Conservation (phyloP, 441 rosid species). For the Capsella rubella region DNA sequence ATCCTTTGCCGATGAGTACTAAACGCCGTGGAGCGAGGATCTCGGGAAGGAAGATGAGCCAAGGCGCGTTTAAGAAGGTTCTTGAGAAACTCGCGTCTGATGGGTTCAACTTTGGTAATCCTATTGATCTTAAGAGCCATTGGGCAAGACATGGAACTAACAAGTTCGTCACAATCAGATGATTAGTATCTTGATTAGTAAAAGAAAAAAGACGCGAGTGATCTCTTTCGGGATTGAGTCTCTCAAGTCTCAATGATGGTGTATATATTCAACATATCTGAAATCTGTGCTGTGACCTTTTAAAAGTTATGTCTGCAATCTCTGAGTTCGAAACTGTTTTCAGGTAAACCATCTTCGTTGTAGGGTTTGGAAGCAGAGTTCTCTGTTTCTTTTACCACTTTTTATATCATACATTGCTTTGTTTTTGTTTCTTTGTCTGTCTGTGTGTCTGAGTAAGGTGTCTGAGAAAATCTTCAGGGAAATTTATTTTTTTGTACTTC, state of each 20-base stretch:
- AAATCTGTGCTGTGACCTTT: conserved; percentile 17
- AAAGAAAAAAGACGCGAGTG: conserved; percentile 1
- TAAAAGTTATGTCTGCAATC: conserved; percentile 16
- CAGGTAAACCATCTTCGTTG: conserved; percentile 23
- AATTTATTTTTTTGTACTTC: conserved; percentile 13
- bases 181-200: conserved; percentile 45
- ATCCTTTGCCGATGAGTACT: conserved; percentile 97
- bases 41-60: conserved; percentile 99
- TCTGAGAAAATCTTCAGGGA: conserved; percentile 24
- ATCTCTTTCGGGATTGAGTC: conserved; percentile 26
- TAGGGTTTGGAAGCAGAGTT: conserved; percentile 34
- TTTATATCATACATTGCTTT: conserved; percentile 24
- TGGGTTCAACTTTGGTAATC: conserved; percentile 48
- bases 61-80: conserved; percentile 90
- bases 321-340: conserved; percentile 34
- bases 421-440: conserved; percentile 36
- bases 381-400: background rate
- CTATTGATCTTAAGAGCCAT: conserved; percentile 89
- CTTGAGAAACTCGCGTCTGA: conserved; percentile 49
- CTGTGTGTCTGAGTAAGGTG: conserved; percentile 23
- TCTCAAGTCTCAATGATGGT: conserved; percentile 33
- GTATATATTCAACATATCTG: conserved; percentile 35
- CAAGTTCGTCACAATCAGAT: conserved; percentile 99
- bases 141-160: conserved; percentile 99
- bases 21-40: conserved; percentile 97